Evolutionary conservation across 1,284 basidiomycete genomes (phyloP), one percentile per base, ranked within the genome.

Genomic region (Boletus subluridellus): DNA sequence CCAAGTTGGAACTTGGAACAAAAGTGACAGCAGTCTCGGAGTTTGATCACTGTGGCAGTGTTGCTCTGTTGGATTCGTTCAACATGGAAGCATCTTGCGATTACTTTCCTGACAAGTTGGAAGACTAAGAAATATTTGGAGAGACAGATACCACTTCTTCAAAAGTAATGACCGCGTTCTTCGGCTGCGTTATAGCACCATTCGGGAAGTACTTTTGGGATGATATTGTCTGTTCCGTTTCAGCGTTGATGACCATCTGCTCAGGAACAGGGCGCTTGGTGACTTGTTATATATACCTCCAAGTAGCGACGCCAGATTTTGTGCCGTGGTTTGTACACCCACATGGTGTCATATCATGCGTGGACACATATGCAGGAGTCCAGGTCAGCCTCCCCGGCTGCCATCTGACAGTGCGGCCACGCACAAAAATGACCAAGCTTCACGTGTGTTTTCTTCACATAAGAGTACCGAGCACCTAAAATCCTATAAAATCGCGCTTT

Each of bases 191-290:
- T 21, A 21, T 21, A 21, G 21, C 21, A 21, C 21, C 21, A 11
- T 34, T 34, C 10, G 32, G 32, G 32, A 34, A 30, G 28, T 30
- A 30, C 51, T 64, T 44, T 56, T 51, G 63, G 54, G 46, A 32
- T 58, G 47, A 50, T 39, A 48, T 14, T 49, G 9, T 14, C 12
- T 48, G n/a, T 4, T 5, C 21, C 21, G 5, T 35, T 34, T 38
- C 12, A 49, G 32, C 30, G n/a, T 14, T 21, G 5, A 32, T 32
- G 7, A 26, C 34, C 15, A 2, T 6, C 2, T 21, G 14, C 21
- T 26, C 11, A 8, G 4, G 35, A 38, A 15, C 3, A 28, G 21
- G 8, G 14, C n/a, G 6, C 1, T 21, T 34, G 21, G 17, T 17
- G 21, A 26, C 34, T 38, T 38, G 48, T 26, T 6, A 26, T 49